Evolutionary conservation across 2,329 filamentous ascomycete genomes (phyloP).

Genomic region (Arthrinium puccinioides): DNA sequence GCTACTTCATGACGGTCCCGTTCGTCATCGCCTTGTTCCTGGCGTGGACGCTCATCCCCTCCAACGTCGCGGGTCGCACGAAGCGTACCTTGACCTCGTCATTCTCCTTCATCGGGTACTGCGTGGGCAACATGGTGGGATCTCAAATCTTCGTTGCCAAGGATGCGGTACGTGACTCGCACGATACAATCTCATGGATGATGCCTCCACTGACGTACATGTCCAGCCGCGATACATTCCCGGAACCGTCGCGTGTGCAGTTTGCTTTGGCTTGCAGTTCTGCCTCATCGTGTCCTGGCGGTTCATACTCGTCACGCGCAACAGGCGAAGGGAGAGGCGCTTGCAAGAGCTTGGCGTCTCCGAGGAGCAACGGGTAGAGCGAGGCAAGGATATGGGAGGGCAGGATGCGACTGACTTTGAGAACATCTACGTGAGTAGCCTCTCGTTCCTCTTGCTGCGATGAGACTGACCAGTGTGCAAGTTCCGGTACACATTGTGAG

Average conservation of each 20-base stretch:
- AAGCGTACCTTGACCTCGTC: constrained; percentile 19
- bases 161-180: constrained; percentile 31
- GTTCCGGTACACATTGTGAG: constrained; percentile 7
- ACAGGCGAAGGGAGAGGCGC: constrained; percentile 23
- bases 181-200: no score
- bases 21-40: constrained; percentile 24
- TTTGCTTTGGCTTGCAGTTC: constrained; percentile 30
- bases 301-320: constrained; percentile 30
- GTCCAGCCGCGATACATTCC: constrained; percentile 33
- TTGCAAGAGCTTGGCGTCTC: constrained; percentile 22
- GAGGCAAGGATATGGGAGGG: constrained; percentile 26
- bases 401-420: constrained; percentile 29
- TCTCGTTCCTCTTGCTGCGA: no score
- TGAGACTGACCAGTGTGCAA: no score
- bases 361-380: constrained; percentile 23
- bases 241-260: constrained; percentile 30
- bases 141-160: constrained; percentile 35
- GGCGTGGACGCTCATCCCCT: constrained; percentile 30
- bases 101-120: constrained; percentile 7
- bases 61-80: constrained; percentile 37
- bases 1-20: constrained; percentile 27
- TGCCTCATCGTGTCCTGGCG: constrained; percentile 31
- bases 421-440: constrained; percentile 27
- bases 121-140: constrained; percentile 35
- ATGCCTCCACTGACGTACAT: no score